Base-by-base conservation (phyloP, 495 filamentous ascomycete species). In the Evernia prunastri region DNA sequence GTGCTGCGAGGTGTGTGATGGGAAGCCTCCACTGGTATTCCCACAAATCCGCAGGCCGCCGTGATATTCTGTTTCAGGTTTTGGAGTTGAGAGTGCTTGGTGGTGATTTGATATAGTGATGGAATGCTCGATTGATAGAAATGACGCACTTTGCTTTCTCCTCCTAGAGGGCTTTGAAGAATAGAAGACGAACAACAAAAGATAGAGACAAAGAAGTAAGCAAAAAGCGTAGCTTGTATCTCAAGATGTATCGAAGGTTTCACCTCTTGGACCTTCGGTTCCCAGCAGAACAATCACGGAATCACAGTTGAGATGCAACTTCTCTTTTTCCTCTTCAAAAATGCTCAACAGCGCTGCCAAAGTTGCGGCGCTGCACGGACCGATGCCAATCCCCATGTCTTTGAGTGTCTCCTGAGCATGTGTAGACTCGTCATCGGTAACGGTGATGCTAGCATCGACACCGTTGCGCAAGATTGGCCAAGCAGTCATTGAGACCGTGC, bases 291-390 rank as follows among this genome's bases (percentile, higher is more conserved):
- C 78, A 0, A 89, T 78, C 15, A 85, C 78, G 2, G 82, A 78
- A 15, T 81, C 70, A 13, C 70, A 51, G 25, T 69, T 69, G 1
- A 87, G 67, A 5, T 75, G 64, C 8, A 78, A 60, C 4, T 35
- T 39, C 0, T 56, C 49, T 49, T 74, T 73, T 6, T 73, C 70
- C 7, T 67, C 64, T 7, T 66, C 60, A 56, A 70, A 71, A 23
- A 84, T 51, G 29, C 74, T 77, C 25, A 73, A 74, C 58, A 90
- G 68, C 12, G 84, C 87, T 57, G 82, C 84, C 39, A 89, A 63
- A 0, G 83, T 73, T 17, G 85, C 84, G 18, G 82, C 82, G 40
- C 87, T 86, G 70, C 87, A 89, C 13, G 87, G 87, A 0, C 87
- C 87, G 40, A 78, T 79, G n/a, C 70, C 57, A 10, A 88, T 71